These are phyloP conservation scores for Gremmenia infestans DNA, from an alignment of 2,329 filamentous ascomycete species.

Conservation along the genomic window DNA sequence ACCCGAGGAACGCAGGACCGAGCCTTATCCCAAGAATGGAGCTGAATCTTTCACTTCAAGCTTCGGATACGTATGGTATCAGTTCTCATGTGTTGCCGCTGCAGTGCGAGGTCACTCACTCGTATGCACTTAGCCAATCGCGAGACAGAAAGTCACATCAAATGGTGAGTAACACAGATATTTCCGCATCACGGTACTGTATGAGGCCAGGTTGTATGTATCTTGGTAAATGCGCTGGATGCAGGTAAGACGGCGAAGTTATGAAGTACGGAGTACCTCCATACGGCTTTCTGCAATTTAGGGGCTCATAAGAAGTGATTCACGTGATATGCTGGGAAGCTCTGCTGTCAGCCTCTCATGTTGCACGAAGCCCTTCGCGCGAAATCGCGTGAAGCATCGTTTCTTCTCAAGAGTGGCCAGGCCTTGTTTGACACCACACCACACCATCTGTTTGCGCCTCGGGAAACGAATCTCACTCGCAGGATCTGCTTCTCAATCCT, in stretches of 20 bases:
- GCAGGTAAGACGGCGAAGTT: background rate
- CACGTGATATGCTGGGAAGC: background rate
- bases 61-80: background rate
- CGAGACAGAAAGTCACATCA: background rate
- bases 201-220: background rate
- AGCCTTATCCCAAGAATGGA: background rate
- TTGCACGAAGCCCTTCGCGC: background rate
- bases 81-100: background rate
- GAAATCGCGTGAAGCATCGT: background rate
- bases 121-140: background rate
- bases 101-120: background rate
- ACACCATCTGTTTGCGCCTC: background rate
- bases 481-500: slow-evolving; percentile 9
- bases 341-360: background rate
- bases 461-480: slow-evolving; percentile 6
- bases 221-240: background rate
- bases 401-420: background rate
- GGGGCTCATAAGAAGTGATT: background rate
- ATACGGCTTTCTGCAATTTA: background rate
- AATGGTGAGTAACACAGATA: too few species aligned
- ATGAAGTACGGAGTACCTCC: too few species aligned
- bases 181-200: too few species aligned
- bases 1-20: background rate
- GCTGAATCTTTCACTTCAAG: background rate
- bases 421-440: background rate